Base-by-base conservation (phyloP, 2,329 filamentous ascomycete genomes). In the Helotiales sp. region DNA sequence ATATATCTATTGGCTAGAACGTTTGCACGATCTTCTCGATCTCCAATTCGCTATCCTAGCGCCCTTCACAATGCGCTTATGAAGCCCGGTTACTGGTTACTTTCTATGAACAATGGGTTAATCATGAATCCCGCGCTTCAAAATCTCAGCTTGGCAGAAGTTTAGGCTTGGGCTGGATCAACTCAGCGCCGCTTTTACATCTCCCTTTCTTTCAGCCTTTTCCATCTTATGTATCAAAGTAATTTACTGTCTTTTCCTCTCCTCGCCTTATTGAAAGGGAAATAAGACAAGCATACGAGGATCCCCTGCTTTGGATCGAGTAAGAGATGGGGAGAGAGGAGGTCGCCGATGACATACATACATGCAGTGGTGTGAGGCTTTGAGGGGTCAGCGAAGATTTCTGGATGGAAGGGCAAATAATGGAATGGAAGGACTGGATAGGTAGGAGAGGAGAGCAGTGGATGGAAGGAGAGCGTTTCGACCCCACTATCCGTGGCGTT, bases 341-440 rank as follows among this genome's bases (percentile, higher is more conserved):
- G 30, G 54, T 57, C 54, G 54, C 54, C 32, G 54, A 57, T 37
- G 32, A 37, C 54, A 24, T 24, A 37, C 30, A 57, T 37, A 20
- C 20, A 30, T 6, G 54, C 20, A 24, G 20, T 34, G 52, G 28
- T 30, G 52, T 34, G 52, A 34, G n/a, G n/a, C n/a, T n/a, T n/a
- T n/a, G n/a, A n/a, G n/a, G n/a, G n/a, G n/a, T n/a, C n/a, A n/a
- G 6, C 13, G n/a, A 17, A 43, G 37, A 15, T 15, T 54, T 32
- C 50, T 15, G 15, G 50, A 32, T 15, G 15, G 50, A 32, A 54
- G 50, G 8, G 24, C 50, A 22, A 22, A 24, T 22, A 47, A n/a
- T n/a, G n/a, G n/a, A n/a, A n/a, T 40, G 40, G 17, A 45, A 20
- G 40, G 40, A 45, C 20, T 45, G 40, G 40, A 20, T 5, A 20